These are phyloP conservation scores for Sporothrix pallida DNA, from an alignment of 2,329 filamentous ascomycete species.

Conservation along the genomic window DNA sequence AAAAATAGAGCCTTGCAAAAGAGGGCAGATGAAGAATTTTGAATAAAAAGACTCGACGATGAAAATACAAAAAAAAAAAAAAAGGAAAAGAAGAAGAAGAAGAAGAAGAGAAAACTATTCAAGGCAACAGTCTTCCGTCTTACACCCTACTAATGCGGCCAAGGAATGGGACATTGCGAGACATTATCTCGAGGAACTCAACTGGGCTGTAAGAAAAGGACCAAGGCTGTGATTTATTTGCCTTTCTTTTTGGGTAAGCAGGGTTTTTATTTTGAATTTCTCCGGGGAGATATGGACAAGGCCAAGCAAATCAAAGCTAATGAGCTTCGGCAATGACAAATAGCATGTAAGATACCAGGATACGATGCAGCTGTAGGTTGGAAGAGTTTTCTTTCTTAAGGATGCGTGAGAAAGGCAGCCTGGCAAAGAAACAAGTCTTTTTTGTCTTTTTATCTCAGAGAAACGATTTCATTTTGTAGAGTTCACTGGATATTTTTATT, in stretches of 20 bases:
- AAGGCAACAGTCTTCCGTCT: background rate
- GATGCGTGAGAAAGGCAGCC: conserved; percentile 4
- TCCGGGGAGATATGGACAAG: background rate
- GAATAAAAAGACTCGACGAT: background rate
- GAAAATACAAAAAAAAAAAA: background rate
- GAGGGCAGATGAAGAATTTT: background rate
- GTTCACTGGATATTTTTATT: background rate
- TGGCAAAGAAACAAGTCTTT: background rate
- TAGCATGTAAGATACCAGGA: background rate
- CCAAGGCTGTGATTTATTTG: background rate
- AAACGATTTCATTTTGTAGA: background rate
- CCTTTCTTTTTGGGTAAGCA: too few relatives aligned
- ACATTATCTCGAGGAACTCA: background rate
- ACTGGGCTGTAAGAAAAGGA: background rate
- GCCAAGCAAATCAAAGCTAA: background rate
- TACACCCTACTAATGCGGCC: background rate
- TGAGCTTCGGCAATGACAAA: background rate
- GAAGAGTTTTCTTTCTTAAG: background rate
- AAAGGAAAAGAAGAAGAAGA: background rate
- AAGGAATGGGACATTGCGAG: background rate
- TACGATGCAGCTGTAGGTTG: too few relatives aligned
- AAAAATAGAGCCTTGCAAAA: background rate
- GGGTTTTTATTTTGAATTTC: too few relatives aligned
- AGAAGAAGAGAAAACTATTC: background rate
- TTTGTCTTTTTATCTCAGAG: background rate